Percentiles rank a stretch among this genome's conserved stretches.
Conservation (phyloP, 768 basidiomycete species). For the Sporobolomyces phaffii region DNA sequence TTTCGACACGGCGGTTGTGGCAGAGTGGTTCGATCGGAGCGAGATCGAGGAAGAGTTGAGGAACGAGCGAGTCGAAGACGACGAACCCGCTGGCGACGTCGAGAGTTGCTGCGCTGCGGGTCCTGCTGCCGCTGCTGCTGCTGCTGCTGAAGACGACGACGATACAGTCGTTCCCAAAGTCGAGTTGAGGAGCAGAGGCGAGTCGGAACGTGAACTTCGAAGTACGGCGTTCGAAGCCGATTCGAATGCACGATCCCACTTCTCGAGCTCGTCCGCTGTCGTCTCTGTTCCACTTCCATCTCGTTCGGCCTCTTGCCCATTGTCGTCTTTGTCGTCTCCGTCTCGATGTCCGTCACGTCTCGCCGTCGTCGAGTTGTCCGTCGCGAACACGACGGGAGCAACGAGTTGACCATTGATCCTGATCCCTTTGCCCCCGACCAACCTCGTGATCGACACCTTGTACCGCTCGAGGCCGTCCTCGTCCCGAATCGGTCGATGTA, state of each 20-base stretch:
- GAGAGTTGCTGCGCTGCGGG: too few species aligned
- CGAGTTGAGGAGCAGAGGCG: too few species aligned
- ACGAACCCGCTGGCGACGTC: too few species aligned
- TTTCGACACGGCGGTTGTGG: slow-evolving; percentile 5
- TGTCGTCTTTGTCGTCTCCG: neutral
- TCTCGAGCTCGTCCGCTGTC: too few species aligned
- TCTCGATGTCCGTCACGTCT: slow-evolving; percentile 53
- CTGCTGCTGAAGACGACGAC: neutral
- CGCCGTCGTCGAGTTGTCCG: slow-evolving; percentile 53
- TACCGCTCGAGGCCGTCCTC: slow-evolving; percentile 76
- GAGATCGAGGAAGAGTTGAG: neutral
- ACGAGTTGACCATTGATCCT: slow-evolving; percentile 81
- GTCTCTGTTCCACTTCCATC: too few species aligned
- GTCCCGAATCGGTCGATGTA: slow-evolving; percentile 65
- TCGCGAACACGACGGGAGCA: slow-evolving; percentile 41
- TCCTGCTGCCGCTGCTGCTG: too few species aligned
- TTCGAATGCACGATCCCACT: too few species aligned
- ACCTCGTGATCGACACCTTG: slow-evolving; percentile 69
- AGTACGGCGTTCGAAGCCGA: too few species aligned
- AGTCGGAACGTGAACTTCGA: too few species aligned
- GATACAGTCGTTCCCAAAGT: slow-evolving; percentile 1
- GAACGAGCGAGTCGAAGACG: neutral
- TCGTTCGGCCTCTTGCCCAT: neutral
- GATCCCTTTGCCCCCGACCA: slow-evolving; percentile 64
- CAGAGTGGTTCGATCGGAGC: neutral